Conservation (phyloP, 2,329 filamentous ascomycete genomes). For the Venturia nashicola region DNA sequence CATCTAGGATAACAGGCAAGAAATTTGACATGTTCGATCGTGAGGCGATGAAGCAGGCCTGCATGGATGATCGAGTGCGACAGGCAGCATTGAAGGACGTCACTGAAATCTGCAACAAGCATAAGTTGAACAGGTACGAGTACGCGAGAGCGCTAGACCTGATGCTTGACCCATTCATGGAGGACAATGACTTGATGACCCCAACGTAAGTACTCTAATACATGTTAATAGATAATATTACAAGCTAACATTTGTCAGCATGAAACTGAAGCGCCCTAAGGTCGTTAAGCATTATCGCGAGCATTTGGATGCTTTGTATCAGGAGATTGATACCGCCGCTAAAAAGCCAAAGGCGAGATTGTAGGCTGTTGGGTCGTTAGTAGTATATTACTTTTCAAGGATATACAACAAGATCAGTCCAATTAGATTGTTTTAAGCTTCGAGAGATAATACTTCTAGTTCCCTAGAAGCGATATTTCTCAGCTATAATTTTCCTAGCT, state of each 20-base stretch:
- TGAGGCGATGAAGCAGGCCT: conserved; percentile 53
- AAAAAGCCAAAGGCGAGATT: conserved; percentile 35
- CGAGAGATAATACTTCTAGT: too few species aligned
- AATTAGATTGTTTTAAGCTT: too few species aligned
- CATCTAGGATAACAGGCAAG: conserved; percentile 61
- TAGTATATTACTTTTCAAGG: too few species aligned
- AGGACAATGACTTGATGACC: conserved; percentile 83
- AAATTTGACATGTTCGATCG: conserved; percentile 52
- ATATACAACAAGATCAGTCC: too few species aligned
- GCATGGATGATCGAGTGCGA: conserved; percentile 56
- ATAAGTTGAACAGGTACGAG: conserved; percentile 90
- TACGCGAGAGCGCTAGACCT: conserved; percentile 62
- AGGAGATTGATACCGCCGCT: conserved; percentile 33
- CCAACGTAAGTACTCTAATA: conserved; percentile 56
- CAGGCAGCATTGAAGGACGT: conserved; percentile 68
- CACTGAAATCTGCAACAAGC: conserved; percentile 63
- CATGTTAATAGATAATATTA: background rate
- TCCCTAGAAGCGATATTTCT: too few species aligned
- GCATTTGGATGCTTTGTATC: conserved; percentile 48
- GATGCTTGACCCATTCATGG: conserved; percentile 76
- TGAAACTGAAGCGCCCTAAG: conserved; percentile 61
- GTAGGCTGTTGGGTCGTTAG: conserved; percentile 20
- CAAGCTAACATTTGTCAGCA: conserved; percentile 19
- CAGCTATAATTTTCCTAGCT: too few species aligned
- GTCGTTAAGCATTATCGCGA: conserved; percentile 48